These are phyloP conservation scores for Parasitella parasitica DNA, from an alignment of 371 early-diverging fungal species.

Conservation along the genomic window DNA sequence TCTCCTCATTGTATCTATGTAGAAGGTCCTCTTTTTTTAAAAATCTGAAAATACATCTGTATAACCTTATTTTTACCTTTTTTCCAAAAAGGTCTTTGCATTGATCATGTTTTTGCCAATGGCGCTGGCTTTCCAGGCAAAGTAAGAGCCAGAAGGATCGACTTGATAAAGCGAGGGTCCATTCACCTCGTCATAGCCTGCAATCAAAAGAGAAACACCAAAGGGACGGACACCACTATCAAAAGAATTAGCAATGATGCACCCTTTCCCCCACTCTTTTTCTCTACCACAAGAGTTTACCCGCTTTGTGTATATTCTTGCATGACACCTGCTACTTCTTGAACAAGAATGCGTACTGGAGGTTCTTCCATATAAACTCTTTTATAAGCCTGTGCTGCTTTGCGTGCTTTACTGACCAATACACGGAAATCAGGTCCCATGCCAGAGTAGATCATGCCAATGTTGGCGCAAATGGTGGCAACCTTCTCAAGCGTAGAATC, in stretches of 20 bases:
- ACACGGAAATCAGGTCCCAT: constrained; percentile 98
- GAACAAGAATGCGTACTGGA: constrained; percentile 89
- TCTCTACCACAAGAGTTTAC: constrained; percentile 59
- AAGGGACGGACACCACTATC: constrained; percentile 98
- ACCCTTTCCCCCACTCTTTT: no score
- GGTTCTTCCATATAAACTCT: constrained; percentile 95
- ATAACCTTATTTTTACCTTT: constrained; percentile 63
- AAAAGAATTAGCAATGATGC: no score
- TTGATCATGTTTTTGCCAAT: constrained; percentile 99
- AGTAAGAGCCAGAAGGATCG: constrained; percentile 98
- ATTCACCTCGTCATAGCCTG: constrained; percentile 87
- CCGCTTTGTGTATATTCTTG: constrained; percentile 99
- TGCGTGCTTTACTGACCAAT: constrained; percentile 93
- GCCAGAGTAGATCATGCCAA: constrained; percentile 98
- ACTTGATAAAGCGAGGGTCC: constrained; percentile 97
- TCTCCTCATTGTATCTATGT: constrained; percentile 78
- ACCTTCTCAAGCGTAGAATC: constrained; percentile 89
- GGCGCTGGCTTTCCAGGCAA: constrained; percentile 97
- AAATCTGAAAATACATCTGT: background rate
- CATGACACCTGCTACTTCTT: constrained; percentile 95
- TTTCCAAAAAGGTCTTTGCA: constrained; percentile 98
- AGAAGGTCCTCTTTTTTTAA: background rate
- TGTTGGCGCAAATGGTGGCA: constrained; percentile 83
- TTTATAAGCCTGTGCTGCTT: constrained; percentile 94
- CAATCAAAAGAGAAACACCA: constrained; percentile 97